A percentile compares a stretch with the other conserved stretches of the same genome.
Evolutionary conservation across 2,329 filamentous ascomycete genomes (phyloP).

Genomic region (Diplodia sapinea): DNA sequence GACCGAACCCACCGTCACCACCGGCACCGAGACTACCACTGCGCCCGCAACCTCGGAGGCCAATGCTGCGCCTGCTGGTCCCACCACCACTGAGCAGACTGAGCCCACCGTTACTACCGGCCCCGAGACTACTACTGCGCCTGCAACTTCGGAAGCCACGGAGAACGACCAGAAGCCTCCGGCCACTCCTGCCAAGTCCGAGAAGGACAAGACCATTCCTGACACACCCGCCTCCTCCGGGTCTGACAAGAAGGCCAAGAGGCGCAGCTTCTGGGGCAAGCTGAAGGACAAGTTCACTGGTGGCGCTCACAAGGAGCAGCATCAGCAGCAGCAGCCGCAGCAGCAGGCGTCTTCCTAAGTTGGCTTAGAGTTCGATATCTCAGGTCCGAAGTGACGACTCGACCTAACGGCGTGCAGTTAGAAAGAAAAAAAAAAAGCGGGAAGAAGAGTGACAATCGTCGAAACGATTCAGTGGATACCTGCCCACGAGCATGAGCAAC

Average conservation of each 20-base stretch:
- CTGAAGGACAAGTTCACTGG: constrained; percentile 55
- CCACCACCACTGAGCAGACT: constrained; percentile 41
- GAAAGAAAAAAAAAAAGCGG: no score
- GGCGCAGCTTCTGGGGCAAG: constrained; percentile 55
- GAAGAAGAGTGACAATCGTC: constrained; percentile 14
- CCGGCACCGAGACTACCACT: constrained; percentile 45
- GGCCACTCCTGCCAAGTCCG: constrained; percentile 34
- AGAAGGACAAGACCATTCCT: constrained; percentile 31
- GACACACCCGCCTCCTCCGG: constrained; percentile 37
- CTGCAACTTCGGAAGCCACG: constrained; percentile 33
- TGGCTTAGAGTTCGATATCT: background rate
- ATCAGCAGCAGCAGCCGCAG: background rate
- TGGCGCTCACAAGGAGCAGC: constrained; percentile 21
- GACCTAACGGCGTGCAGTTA: constrained; percentile 5
- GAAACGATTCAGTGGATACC: constrained; percentile 20
- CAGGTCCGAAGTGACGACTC: background rate
- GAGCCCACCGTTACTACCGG: constrained; percentile 51
- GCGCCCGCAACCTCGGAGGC: constrained; percentile 37
- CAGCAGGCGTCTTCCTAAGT: background rate
- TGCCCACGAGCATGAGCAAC: background rate
- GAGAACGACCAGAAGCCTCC: constrained; percentile 32
- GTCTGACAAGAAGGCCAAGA: constrained; percentile 51
- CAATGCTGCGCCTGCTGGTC: constrained; percentile 44
- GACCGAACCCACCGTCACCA: constrained; percentile 50
- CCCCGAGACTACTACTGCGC: constrained; percentile 43